These are phyloP conservation scores for Skeletonema grethae DNA, from an alignment of 108 stramenopile species.

Conservation along the genomic window DNA sequence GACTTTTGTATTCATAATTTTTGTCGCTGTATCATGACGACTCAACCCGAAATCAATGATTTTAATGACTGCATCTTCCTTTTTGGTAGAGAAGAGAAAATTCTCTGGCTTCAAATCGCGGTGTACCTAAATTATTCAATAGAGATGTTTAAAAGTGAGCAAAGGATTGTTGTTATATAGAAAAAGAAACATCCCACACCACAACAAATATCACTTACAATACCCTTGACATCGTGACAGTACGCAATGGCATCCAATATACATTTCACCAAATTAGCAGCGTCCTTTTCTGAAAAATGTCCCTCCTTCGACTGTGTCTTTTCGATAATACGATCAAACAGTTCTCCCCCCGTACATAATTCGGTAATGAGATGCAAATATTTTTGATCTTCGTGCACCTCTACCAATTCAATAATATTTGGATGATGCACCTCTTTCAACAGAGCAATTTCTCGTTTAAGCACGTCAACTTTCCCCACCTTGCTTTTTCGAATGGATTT, in stretches of 20 bases:
- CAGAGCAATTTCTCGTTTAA: constrained; percentile 87
- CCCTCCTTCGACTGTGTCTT: constrained; percentile 91
- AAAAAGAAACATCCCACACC: neutral
- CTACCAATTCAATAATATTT: constrained; percentile 86
- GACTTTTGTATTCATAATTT: constrained; percentile 92
- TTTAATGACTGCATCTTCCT: constrained; percentile 86
- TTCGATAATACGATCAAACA: constrained; percentile 90
- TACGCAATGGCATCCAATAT: constrained; percentile 94
- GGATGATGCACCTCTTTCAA: constrained; percentile 89
- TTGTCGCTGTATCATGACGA: constrained; percentile 77
- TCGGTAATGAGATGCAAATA: constrained; percentile 90
- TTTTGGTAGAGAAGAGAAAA: constrained; percentile 86
- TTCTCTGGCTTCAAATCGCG: constrained; percentile 94
- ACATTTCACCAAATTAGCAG: constrained; percentile 79
- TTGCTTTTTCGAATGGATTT: constrained; percentile 90
- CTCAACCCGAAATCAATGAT: constrained; percentile 99
- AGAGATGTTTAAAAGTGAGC: neutral
- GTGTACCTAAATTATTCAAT: constrained; percentile 47
- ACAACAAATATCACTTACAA: constrained; percentile 45
- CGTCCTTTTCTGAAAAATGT: constrained; percentile 94
- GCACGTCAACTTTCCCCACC: constrained; percentile 85
- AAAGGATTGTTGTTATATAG: neutral
- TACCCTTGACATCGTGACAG: constrained; percentile 91
- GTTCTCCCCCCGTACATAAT: constrained; percentile 95
- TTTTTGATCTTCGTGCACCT: constrained; percentile 90